phyloP scores from a whole-genome alignment of 2,329 filamentous ascomycete genomes.

The Arthrobotrys sphaeroides region DNA sequence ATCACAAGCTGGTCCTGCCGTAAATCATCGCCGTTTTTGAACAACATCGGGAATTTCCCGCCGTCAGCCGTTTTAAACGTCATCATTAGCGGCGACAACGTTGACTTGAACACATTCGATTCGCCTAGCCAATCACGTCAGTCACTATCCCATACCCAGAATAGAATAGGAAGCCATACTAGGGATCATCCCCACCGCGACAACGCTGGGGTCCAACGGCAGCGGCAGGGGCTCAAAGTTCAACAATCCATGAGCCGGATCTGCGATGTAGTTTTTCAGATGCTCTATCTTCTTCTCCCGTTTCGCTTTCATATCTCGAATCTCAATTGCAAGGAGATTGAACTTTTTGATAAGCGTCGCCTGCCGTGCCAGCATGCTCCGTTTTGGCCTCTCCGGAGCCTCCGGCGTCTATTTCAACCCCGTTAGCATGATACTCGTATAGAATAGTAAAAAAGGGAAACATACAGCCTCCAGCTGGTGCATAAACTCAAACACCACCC shows the following conservation, averaged over 20 bases:
- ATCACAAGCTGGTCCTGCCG: conserved; percentile 97
- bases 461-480: conserved; percentile 65
- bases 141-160: neutral
- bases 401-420: conserved; percentile 18
- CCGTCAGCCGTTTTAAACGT: conserved; percentile 84
- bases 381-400: conserved; percentile 62
- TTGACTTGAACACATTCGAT: conserved; percentile 93
- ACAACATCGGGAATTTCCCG: conserved; percentile 86
- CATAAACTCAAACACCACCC: conserved; percentile 97
- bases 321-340: conserved; percentile 86
- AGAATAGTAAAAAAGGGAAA: neutral
- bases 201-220: conserved; percentile 84
- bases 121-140: conserved; percentile 68
- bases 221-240: conserved; percentile 85
- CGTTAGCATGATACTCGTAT: neutral
- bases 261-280: conserved; percentile 82
- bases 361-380: conserved; percentile 82
- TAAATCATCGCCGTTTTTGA: conserved; percentile 96
- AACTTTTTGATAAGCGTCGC: conserved; percentile 88
- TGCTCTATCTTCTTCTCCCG: conserved; percentile 82
- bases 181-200: conserved; percentile 79
- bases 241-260: conserved; percentile 88
- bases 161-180: conserved; percentile 43
- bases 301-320: conserved; percentile 80
- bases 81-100: conserved; percentile 87